phyloP scores from a whole-genome alignment of 2,329 filamentous ascomycete species.

The Penicillium hesseltinei region DNA sequence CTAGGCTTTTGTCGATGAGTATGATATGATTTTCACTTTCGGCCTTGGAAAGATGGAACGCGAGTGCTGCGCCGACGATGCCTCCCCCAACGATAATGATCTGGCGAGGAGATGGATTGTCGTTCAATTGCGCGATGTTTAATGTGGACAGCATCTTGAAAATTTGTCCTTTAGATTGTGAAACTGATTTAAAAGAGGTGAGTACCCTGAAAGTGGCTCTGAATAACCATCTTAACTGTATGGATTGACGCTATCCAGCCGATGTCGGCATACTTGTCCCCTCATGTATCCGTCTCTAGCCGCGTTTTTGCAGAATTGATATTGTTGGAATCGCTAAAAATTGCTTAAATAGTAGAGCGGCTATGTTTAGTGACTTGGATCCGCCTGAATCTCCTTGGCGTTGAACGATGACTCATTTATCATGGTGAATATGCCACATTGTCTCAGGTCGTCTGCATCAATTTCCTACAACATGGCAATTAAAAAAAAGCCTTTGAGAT shows the following conservation, averaged over 20 bases:
- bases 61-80: slow-evolving; percentile 37
- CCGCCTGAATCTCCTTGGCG: neutral
- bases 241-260: neutral
- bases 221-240: neutral
- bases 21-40: slow-evolving; percentile 17
- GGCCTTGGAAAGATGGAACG: slow-evolving; percentile 29
- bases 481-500: neutral
- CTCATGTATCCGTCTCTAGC: neutral
- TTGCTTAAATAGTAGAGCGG: neutral
- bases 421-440: neutral
- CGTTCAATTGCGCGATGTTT: slow-evolving; percentile 6
- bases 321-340: neutral
- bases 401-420: neutral
- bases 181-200: neutral
- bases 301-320: neutral
- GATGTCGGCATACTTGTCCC: neutral
- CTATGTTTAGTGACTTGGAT: neutral
- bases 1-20: slow-evolving; percentile 30
- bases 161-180: neutral
- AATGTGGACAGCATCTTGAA: slow-evolving; percentile 3
- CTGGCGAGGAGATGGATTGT: slow-evolving; percentile 1
- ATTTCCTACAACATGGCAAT: neutral
- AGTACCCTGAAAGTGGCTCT: neutral
- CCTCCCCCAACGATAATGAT: slow-evolving; percentile 31
- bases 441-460: neutral